Percentiles rank a stretch among this genome's conserved stretches.
Evolutionary conservation across 2,329 filamentous ascomycete species (phyloP).

Genomic region (Colletotrichum sp.): DNA sequence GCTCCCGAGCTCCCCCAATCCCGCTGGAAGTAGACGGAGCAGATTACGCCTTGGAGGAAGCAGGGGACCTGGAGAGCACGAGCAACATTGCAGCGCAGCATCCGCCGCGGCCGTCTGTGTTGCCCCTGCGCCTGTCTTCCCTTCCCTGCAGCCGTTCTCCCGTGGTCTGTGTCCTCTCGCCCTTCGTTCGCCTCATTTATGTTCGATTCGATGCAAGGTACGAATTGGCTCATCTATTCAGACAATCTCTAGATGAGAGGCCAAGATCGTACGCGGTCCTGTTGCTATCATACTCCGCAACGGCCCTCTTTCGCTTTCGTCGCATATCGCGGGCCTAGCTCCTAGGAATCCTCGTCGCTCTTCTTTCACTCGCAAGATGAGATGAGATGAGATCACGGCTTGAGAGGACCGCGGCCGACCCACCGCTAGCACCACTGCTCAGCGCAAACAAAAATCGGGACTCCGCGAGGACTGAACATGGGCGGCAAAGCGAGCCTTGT

Average conservation of each 20-base stretch:
- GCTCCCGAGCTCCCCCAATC: not conserved
- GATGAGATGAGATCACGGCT: conserved; percentile 21
- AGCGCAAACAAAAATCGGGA: conserved; percentile 7
- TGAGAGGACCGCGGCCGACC: conserved; percentile 23
- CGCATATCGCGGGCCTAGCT: conserved; percentile 11
- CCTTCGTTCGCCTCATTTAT: conserved; percentile 18
- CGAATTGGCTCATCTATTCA: not conserved
- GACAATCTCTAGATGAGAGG: not conserved
- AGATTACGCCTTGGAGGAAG: not conserved
- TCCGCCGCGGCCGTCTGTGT: conserved; percentile 15
- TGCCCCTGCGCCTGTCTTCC: conserved; percentile 19
- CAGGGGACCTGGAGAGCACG: conserved; percentile 13
- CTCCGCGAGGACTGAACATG: conserved; percentile 19
- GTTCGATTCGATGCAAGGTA: conserved; percentile 19
- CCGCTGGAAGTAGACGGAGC: not conserved
- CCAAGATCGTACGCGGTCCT: not conserved
- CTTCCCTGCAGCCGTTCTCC: conserved; percentile 23
- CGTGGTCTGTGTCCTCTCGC: conserved; percentile 21
- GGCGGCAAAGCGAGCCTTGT: conserved; percentile 43
- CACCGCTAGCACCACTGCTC: conserved; percentile 19
- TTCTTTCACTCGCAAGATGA: not conserved
- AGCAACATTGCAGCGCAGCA: conserved; percentile 19
- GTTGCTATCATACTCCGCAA: conserved; percentile 6
- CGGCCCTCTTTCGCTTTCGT: not conserved
- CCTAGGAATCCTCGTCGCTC: not conserved